Conservation (phyloP, 495 filamentous ascomycete species). For the Gamarada debralockiae region DNA sequence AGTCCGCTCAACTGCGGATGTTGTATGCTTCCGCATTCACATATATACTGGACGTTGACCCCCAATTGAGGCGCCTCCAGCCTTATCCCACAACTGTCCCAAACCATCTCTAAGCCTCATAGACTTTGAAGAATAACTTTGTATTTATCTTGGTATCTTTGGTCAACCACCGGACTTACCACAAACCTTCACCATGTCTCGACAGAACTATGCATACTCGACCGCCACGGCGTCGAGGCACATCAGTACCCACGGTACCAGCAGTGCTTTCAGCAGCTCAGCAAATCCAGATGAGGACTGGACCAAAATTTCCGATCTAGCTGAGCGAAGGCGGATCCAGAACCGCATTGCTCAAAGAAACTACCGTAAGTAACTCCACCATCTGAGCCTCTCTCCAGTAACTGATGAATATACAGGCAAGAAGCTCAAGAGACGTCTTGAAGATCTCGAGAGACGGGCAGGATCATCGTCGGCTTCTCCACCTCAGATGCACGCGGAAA, state of each 20-base stretch:
- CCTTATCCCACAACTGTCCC: neutral
- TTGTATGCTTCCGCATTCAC: conserved; percentile 13
- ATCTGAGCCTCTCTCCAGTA: neutral
- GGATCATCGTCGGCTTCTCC: conserved; percentile 69
- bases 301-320: conserved; percentile 98
- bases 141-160: neutral
- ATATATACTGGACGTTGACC: conserved; percentile 23
- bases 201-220: conserved; percentile 37
- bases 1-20: conserved; percentile 10
- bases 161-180: neutral
- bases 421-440: conserved; percentile 96
- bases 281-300: conserved; percentile 98
- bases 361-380: conserved; percentile 72
- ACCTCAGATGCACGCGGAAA: conserved; percentile 30
- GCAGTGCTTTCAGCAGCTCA: conserved; percentile 93
- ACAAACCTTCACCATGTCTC: conserved; percentile 29
- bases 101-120: neutral
- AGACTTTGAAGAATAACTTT: neutral
- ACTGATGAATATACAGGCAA: conserved; percentile 61
- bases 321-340: conserved; percentile 91
- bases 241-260: conserved; percentile 68
- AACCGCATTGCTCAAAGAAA: conserved; percentile 98
- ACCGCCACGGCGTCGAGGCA: conserved; percentile 46
- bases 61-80: conserved; percentile 14
- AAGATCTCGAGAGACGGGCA: conserved; percentile 91